Percentiles rank a stretch among this genome's conserved stretches.
Evolutionary conservation across 345 rosid species (phyloP).

Genomic region (Aegle marmelos): DNA sequence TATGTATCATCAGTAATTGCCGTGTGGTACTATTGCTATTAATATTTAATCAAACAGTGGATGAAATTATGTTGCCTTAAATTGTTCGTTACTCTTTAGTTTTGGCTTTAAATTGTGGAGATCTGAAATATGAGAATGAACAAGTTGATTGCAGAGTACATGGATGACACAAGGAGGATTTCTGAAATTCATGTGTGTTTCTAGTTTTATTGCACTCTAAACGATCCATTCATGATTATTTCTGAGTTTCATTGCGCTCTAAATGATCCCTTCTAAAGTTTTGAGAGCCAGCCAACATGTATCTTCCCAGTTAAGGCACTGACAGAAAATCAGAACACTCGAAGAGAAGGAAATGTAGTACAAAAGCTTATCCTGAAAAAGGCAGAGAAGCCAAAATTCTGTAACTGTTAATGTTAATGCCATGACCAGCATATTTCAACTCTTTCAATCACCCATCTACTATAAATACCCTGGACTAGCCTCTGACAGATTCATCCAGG

Average conservation of each 20-base stretch:
- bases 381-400: not conserved
- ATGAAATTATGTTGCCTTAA: not conserved
- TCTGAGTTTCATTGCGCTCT: too few species aligned
- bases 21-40: too few species aligned
- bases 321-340: not conserved
- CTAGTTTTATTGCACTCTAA: too few species aligned
- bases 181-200: not conserved
- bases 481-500: not conserved
- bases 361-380: not conserved
- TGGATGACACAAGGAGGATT: not conserved
- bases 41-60: too few species aligned
- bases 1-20: too few species aligned
- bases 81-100: not conserved
- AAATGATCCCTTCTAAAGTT: too few species aligned
- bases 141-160: not conserved
- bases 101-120: not conserved
- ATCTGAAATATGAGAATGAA: not conserved
- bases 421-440: not conserved
- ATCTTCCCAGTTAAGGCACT: not conserved
- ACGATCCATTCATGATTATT: too few species aligned
- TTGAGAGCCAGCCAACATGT: not conserved
- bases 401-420: not conserved
- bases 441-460: not conserved
- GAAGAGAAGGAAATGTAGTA: not conserved
- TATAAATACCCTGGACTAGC: not conserved